These are phyloP conservation scores for Jatropha curcas DNA, from an alignment of 345 rosid genomes.

Conservation along the genomic window DNA sequence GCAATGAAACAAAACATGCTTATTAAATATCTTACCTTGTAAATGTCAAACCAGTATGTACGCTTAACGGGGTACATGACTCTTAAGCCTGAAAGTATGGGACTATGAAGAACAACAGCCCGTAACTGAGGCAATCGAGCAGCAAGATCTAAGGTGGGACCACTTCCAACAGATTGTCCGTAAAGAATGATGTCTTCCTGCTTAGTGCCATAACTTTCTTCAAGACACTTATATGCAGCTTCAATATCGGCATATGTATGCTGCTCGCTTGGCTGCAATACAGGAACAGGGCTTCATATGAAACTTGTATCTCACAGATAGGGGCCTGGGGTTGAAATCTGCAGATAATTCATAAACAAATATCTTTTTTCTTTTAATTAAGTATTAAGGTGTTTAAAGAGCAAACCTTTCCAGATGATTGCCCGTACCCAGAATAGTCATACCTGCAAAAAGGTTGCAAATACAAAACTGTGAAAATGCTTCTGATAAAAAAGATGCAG, in stretches of 20 bases:
- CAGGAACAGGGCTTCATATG: conserved; percentile 12
- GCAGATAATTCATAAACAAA: background rate
- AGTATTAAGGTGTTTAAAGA: conserved; percentile 1
- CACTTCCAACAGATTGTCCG: conserved; percentile 97
- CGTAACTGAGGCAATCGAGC: conserved; percentile 68
- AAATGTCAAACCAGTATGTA: conserved; percentile 93
- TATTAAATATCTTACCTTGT: conserved; percentile 58
- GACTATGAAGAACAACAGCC: conserved; percentile 93
- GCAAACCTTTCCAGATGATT: conserved; percentile 90
- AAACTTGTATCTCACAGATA: background rate
- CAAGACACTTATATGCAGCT: conserved; percentile 90
- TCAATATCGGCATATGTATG: conserved; percentile 93
- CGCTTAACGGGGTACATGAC: conserved; percentile 95
- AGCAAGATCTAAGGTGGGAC: conserved; percentile 87
- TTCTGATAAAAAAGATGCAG: conserved; percentile 1
- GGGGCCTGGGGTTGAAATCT: background rate
- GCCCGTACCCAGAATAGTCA: conserved; percentile 95
- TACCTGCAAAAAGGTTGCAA: conserved; percentile 51
- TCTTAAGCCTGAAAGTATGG: conserved; percentile 90
- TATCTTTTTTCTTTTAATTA: background rate
- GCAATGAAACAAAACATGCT: background rate
- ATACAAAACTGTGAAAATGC: background rate
- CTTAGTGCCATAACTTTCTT: conserved; percentile 81
- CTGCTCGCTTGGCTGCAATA: conserved; percentile 82
- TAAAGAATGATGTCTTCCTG: conserved; percentile 91